These are phyloP conservation scores for Ophiobolus disseminans DNA, from an alignment of 2,329 filamentous ascomycete genomes.

Conservation along the genomic window DNA sequence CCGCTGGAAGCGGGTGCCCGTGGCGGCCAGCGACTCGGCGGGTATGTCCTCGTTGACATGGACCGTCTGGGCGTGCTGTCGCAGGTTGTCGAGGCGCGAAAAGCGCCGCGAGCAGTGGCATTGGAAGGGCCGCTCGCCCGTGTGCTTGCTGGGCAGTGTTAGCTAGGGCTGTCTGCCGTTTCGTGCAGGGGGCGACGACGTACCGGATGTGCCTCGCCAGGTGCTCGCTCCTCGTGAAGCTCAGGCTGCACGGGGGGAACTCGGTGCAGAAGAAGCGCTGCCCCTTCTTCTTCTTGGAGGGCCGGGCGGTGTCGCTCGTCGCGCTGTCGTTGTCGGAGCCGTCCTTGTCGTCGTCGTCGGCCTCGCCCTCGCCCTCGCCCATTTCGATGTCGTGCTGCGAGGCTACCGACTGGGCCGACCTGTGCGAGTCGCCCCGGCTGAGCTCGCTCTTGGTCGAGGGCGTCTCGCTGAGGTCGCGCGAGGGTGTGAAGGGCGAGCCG, in stretches of 20 bases:
- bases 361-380: constrained; percentile 77
- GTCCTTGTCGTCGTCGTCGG: constrained; percentile 68
- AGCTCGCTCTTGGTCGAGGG: constrained; percentile 48
- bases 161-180: constrained; percentile 34
- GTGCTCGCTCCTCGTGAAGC: constrained; percentile 96
- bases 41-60: constrained; percentile 98
- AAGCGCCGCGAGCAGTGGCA: constrained; percentile 95
- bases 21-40: constrained; percentile 88
- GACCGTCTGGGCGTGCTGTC: constrained; percentile 96
- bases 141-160: constrained; percentile 77
- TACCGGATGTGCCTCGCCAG: constrained; percentile 92
- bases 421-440: constrained; percentile 66
- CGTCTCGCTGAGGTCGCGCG: constrained; percentile 52
- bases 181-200: no score
- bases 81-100: constrained; percentile 90
- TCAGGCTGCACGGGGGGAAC: constrained; percentile 90
- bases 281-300: constrained; percentile 93
- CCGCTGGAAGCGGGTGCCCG: constrained; percentile 87
- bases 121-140: constrained; percentile 93
- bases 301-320: constrained; percentile 69
- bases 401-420: constrained; percentile 65
- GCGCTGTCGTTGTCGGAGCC: constrained; percentile 59
- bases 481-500: constrained; percentile 53
- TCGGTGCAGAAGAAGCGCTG: constrained; percentile 96
- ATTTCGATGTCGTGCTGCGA: constrained; percentile 77